Conservation (phyloP, 2,329 filamentous ascomycete genomes). For the Pseudogymnoascus sp. region DNA sequence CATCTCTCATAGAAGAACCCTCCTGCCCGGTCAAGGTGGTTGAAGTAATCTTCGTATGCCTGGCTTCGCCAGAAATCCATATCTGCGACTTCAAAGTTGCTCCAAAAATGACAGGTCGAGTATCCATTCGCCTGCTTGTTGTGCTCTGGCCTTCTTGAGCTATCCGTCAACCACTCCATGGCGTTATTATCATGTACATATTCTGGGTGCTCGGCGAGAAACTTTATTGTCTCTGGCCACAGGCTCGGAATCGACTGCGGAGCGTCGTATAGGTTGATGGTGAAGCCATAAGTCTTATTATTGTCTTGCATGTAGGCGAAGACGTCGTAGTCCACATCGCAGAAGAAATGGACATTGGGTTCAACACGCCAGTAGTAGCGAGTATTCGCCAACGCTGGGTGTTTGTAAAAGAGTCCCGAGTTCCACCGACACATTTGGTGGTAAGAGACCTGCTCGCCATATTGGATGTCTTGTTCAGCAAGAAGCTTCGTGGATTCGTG, state of each 20-base stretch:
- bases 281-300: slow-evolving; percentile 99
- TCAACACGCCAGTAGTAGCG: slow-evolving; percentile 99
- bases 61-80: slow-evolving; percentile 88
- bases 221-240: slow-evolving; percentile 94
- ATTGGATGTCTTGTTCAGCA: slow-evolving; percentile 79
- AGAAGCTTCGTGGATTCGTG: slow-evolving; percentile 76
- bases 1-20: slow-evolving; percentile 99
- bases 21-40: slow-evolving; percentile 85
- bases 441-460: slow-evolving; percentile 81
- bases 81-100: slow-evolving; percentile 94
- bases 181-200: slow-evolving; percentile 80
- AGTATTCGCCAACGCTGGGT: slow-evolving; percentile 72
- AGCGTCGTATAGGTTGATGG: slow-evolving; percentile 91
- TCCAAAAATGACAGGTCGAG: slow-evolving; percentile 99
- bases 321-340: slow-evolving; percentile 95
- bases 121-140: slow-evolving; percentile 80
- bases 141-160: slow-evolving; percentile 66
- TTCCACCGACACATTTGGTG: slow-evolving; percentile 99
- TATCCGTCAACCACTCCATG: slow-evolving; percentile 79
- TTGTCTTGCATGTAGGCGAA: slow-evolving; percentile 97
- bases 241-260: slow-evolving; percentile 78
- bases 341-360: slow-evolving; percentile 98
- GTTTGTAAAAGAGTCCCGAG: slow-evolving; percentile 94
- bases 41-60: slow-evolving; percentile 90
- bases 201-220: slow-evolving; percentile 75